Evolutionary conservation across 768 basidiomycete species (phyloP), one percentile per base, ranked within the genome.

Genomic region (Thelephora ganbajun): DNA sequence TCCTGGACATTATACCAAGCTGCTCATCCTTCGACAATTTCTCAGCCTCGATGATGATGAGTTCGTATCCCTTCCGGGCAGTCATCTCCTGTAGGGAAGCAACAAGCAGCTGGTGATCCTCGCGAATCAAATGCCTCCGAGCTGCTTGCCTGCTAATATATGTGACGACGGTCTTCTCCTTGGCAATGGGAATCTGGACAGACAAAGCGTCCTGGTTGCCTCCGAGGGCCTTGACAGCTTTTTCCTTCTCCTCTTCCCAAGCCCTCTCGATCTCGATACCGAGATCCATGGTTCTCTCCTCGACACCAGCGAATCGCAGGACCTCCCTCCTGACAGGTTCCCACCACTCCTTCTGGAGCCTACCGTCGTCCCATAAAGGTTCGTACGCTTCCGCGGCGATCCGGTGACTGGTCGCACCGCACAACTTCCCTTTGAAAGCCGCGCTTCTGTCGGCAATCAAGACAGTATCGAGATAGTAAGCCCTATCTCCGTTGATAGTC

Each of bases 361-460:
- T 61, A 26, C 59, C 59, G 22, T 49, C 47, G 50, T 57, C 48
- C 26, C 57, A 59, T 69, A 81, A 76, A 49, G 66, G 61, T 43
- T 80, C 70, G 63, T 73, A 69, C 6, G 87, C 79, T 58, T 79
- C 77, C 1, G 80, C 74, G 0, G 85, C 86, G 0, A 76, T 87
- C 14, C 88, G 69, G 54, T 86, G 82, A 4, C 77, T 82, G 51
- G 69, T 69, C 22, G 67, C 64, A 11, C 81, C 82, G 49, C 84
- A 85, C 2, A 73, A 58, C 3, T 61, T 51, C 0, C 85, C 86
- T 2, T 83, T 69, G 61, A 83, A 80, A 0, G 87, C 72, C 0
- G 88, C 89, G 35, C 79, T 82, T 16, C 89, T 73, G 61, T 91
- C 87, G 5, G 77, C 68, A 45, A 89, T 66, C 6, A 91, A 67